Evolutionary conservation across 1,139 yeast genomes (phyloP), one percentile per base, ranked within the genome.

Genomic region (Suzukiozyma palmioleophila): DNA sequence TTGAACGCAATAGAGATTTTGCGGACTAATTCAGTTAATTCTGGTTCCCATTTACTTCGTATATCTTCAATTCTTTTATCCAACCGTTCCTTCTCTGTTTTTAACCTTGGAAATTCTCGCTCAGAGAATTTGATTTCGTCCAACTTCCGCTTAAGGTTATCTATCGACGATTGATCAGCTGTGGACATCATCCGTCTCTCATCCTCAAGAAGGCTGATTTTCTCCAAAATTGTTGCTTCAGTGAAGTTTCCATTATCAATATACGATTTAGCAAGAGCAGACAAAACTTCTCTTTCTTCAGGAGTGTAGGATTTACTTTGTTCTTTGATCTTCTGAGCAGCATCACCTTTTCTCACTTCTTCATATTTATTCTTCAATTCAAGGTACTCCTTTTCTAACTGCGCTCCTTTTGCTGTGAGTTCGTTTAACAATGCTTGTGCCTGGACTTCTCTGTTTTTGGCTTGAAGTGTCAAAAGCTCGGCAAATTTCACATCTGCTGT

Each of bases 1-100:
- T 84, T 67, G 57, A 89, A 92, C 38, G 81, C 79, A 5, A 54
- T 48, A 0, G 92, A 81, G 4, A 87, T 81, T 32, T 65, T 59
- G 3, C 51, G 49, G 1, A 85, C 77, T 33, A 84, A 65, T 3
- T 50, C 51, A 6, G 71, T 64, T 18, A 89, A 60, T 46, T 74
- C 72, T 0, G 79, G 77, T 47, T 81, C 87, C 83, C 95, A 85
- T 2, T 47, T 53, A 1, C 44, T 44, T 29, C 68, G 63, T 8
- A 77, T 60, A 1, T 54, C 53, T 0, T 45, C 50, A 11, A 87
- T 77, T 31, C 72, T 53, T 1, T 52, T 48, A 25, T 64, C 65
- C 32, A 52, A 40, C 11, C 53, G 48, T 2, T 48, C 55, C 30
- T 66, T 58, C 4, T 57, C 49, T 1, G 50, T 42, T 24, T 53